These are phyloP conservation scores for Allomyces javanicus DNA, from an alignment of 192 early-diverging fungal genomes.

Conservation along the genomic window DNA sequence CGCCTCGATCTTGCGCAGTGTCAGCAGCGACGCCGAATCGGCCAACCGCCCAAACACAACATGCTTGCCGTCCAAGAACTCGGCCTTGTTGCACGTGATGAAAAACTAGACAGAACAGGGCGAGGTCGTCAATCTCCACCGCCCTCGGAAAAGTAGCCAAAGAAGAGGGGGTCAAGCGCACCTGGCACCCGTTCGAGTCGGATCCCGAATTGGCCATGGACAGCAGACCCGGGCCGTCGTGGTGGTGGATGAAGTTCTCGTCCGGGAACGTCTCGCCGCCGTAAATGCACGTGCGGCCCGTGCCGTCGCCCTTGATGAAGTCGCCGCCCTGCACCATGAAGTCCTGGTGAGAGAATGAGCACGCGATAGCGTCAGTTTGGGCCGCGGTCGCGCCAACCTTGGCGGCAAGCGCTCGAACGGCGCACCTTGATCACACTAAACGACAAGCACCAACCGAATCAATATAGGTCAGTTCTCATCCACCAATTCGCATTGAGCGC, in stretches of 20 bases:
- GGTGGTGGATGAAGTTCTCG: slow-evolving; percentile 73
- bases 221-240: slow-evolving; percentile 58
- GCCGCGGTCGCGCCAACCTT: too few species aligned
- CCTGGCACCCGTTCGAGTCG: slow-evolving; percentile 73
- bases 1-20: slow-evolving; percentile 82
- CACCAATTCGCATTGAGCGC: not conserved
- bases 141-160: not conserved
- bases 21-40: slow-evolving; percentile 52
- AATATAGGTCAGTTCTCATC: too few species aligned
- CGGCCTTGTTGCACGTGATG: slow-evolving; percentile 68
- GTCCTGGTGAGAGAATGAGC: slow-evolving; percentile 37
- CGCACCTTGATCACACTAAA: too few species aligned
- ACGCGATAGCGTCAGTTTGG: too few species aligned
- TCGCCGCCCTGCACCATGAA: slow-evolving; percentile 91
- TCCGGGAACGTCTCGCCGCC: slow-evolving; percentile 46
- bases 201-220: slow-evolving; percentile 81
- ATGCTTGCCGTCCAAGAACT: slow-evolving; percentile 76
- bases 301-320: slow-evolving; percentile 78
- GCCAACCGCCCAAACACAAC: slow-evolving; percentile 71
- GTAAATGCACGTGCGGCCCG: slow-evolving; percentile 69
- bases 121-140: not conserved
- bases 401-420: too few species aligned
- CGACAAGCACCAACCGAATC: too few species aligned
- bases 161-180: slow-evolving; percentile 4
- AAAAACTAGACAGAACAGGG: slow-evolving; percentile 42